Conservation (phyloP, 164 flowering plant species). For the Vitis vinifera region DNA sequence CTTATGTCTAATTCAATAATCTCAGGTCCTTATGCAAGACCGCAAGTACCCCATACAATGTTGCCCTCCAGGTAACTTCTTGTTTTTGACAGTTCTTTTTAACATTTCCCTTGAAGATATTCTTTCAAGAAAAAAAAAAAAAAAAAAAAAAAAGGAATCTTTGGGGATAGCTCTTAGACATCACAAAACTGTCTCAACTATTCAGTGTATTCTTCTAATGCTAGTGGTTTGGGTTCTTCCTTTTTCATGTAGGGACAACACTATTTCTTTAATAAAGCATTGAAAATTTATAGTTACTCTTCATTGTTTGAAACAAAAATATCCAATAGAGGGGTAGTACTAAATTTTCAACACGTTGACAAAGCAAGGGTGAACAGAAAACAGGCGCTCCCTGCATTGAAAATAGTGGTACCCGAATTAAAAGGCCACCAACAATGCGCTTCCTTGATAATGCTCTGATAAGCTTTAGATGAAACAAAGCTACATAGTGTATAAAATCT, state of each 20-base stretch:
- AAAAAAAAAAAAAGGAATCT: no score
- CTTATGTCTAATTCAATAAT: constrained; percentile 5
- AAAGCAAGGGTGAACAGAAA: no score
- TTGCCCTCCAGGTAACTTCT: constrained; percentile 25
- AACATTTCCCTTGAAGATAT: neutral
- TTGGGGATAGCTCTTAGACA: no score
- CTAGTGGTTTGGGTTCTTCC: neutral
- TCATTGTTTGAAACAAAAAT: neutral
- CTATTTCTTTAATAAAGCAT: neutral
- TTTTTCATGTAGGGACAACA: neutral
- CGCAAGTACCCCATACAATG: constrained; percentile 16
- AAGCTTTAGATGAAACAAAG: no score
- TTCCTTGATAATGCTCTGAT: no score
- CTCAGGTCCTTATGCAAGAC: constrained; percentile 31
- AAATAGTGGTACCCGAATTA: no score
- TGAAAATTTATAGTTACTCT: neutral
- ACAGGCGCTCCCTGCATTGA: no score
- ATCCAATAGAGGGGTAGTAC: no score
- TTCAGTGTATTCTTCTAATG: neutral
- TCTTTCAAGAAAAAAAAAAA: neutral
- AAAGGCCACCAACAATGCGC: no score
- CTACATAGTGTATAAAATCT: neutral
- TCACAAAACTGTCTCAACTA: no score
- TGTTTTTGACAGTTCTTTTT: neutral
- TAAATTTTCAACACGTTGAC: no score